phyloP scores from a whole-genome alignment of 495 filamentous ascomycete species.

The Margaritispora aquatica region DNA sequence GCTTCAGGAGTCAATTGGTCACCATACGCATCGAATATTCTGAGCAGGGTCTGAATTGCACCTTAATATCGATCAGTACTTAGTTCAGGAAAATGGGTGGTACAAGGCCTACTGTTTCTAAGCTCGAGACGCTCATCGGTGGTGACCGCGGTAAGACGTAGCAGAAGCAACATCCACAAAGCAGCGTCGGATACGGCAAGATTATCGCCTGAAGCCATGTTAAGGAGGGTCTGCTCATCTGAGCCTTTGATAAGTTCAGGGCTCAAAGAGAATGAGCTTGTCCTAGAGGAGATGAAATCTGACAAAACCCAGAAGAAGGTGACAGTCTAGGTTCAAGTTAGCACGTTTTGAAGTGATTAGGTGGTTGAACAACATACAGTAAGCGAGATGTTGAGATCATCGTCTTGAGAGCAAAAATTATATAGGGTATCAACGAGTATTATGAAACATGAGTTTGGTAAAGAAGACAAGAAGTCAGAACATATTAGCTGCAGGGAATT shows the following conservation, averaged over 20 bases:
- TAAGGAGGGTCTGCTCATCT: conserved; percentile 41
- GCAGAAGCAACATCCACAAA: conserved; percentile 80
- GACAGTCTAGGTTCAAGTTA: conserved; percentile 51
- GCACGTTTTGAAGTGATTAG: conserved; percentile 19
- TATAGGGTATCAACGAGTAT: conserved; percentile 84
- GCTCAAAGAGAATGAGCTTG: conserved; percentile 30
- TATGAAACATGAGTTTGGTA: conserved; percentile 73
- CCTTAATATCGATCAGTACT: conserved; percentile 29
- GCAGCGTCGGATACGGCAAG: conserved; percentile 50
- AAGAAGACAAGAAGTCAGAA: conserved; percentile 79
- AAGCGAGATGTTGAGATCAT: conserved; percentile 92
- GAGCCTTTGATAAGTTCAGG: conserved; percentile 42
- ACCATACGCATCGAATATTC: conserved; percentile 88
- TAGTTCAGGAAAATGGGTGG: background rate
- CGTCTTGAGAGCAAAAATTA: conserved; percentile 76
- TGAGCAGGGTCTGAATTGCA: conserved; percentile 80
- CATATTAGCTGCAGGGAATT: conserved; percentile 85
- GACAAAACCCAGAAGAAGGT: conserved; percentile 95
- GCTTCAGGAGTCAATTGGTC: conserved; percentile 71
- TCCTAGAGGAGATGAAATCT: conserved; percentile 62
- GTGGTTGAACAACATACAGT: conserved; percentile 46
- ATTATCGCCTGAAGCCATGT: conserved; percentile 43
- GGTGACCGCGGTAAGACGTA: conserved; percentile 69
- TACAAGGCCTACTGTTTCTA: conserved; percentile 60
- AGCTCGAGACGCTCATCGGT: conserved; percentile 77